Evolutionary conservation across 805 yeast genomes (phyloP), one percentile per base, ranked within the genome.

Genomic region (Yamadazyma laniorum): DNA sequence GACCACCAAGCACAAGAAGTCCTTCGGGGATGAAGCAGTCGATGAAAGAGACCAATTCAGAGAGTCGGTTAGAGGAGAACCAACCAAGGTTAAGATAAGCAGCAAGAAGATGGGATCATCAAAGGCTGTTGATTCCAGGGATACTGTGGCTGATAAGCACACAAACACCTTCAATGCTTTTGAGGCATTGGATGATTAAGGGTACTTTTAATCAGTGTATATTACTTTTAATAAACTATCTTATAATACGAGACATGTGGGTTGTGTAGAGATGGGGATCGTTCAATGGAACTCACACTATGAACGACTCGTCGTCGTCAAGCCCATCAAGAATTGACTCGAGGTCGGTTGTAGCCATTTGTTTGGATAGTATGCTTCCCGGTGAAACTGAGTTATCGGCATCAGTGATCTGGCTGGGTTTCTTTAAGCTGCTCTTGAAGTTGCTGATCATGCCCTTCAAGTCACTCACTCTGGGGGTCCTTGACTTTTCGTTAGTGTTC

Each of bases 121-220:
- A 29, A 82, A 80, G 61, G 82, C 88, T 17, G 83, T 77, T 34
- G 89, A 83, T 53, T 70, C 85, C 15, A 77, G 82, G 58, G 91
- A 85, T 58, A 72, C 80, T 43, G 70, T 77, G 51, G 79, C 87
- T 27, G 87, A 81, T 47, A 77, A 80, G 47, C 83, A 77, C 45
- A 77, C 78, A 44, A 70, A 72, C 30, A 71, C 77, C 15, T 85
- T 85, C 72, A 85, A 85, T 61, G 91, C 93, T 4, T 85, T 85
- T 59, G 89, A 82, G 50, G 91, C 91, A 18, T 75, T 85, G 55
- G 83, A 76, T 19, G 81, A 70, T 32, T 81, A 74, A 18, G 82
- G 74, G 29, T 76, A 72, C 3, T 5, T 23, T 13, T 25, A 19
- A 8, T 30, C 34, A 29, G 30, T 29, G 29, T 29, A 29, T 36